phyloP scores from a whole-genome alignment of 352 stramenopile species.

The Globisporangium okanoganense region DNA sequence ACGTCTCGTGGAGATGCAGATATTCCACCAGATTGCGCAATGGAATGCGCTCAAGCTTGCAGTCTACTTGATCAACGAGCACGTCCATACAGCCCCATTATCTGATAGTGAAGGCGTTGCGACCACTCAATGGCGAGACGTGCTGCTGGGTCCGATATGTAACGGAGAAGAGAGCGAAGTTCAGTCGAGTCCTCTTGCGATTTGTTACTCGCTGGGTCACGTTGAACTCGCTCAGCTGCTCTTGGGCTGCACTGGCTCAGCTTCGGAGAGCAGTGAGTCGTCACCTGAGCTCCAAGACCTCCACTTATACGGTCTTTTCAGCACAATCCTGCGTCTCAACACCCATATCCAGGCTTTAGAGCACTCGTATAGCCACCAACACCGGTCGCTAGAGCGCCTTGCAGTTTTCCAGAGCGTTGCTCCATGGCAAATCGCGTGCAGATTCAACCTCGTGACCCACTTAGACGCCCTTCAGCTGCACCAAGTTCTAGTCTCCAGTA shows the following conservation, averaged over 20 bases:
- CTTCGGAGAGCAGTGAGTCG: neutral
- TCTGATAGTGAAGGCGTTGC: neutral
- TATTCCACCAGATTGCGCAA: conserved; percentile 22
- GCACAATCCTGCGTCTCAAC: conserved; percentile 6
- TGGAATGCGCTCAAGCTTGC: conserved; percentile 35
- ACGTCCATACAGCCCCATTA: neutral
- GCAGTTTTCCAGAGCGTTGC: conserved; percentile 1
- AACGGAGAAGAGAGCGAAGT: neutral
- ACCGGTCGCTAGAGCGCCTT: neutral
- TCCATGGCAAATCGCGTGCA: conserved; percentile 15
- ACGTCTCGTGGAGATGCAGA: neutral
- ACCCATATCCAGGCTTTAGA: neutral
- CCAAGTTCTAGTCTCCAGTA: neutral
- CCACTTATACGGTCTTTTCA: conserved; percentile 21
- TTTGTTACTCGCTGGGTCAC: conserved; percentile 8
- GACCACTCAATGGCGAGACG: neutral
- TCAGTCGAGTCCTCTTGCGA: neutral
- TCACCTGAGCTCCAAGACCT: conserved; percentile 25
- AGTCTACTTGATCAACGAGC: neutral
- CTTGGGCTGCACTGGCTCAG: neutral
- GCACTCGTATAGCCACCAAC: neutral
- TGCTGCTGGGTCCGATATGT: neutral
- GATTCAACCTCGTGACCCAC: conserved; percentile 29
- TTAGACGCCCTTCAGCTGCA: conserved; percentile 28
- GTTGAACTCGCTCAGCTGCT: conserved; percentile 1